Percentiles rank a stretch among this genome's conserved stretches.
phyloP scores from a whole-genome alignment of 108 stramenopile species.

The Discostella stelligeroides region DNA sequence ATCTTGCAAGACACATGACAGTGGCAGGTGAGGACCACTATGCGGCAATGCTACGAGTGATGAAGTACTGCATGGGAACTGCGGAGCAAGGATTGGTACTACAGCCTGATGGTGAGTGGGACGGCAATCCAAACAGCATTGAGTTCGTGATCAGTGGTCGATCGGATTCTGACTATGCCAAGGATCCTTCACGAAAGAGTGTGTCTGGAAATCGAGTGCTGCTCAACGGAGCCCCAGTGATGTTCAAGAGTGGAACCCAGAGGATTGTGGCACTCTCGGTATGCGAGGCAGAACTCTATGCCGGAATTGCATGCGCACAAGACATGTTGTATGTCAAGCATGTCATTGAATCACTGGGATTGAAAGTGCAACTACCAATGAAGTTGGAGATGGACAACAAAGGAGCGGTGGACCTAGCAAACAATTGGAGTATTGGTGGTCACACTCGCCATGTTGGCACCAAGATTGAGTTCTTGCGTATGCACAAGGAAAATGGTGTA shows the following conservation, averaged over 20 bases:
- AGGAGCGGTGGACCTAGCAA: constrained; percentile 38
- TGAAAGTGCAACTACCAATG: constrained; percentile 8
- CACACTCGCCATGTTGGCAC: constrained; percentile 37
- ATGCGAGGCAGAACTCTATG: too few relatives aligned
- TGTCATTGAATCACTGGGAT: constrained; percentile 16
- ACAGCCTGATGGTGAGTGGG: constrained; percentile 22
- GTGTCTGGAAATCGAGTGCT: constrained; percentile 10
- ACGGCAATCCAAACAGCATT: constrained; percentile 8
- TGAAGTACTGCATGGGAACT: constrained; percentile 10
- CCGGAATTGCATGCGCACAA: constrained; percentile 39
- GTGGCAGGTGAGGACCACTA: not conserved
- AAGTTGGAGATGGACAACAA: constrained; percentile 37
- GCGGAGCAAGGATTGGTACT: constrained; percentile 6
- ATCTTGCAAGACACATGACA: not conserved
- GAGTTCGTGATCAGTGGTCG: too few relatives aligned
- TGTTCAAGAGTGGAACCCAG: constrained; percentile 46
- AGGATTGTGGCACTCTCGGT: constrained; percentile 43
- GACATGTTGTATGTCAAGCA: constrained; percentile 29
- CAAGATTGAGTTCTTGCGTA: constrained; percentile 21
- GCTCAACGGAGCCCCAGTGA: constrained; percentile 12
- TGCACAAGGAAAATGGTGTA: constrained; percentile 36
- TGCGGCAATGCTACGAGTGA: constrained; percentile 4
- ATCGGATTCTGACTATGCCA: too few relatives aligned
- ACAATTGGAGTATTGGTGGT: constrained; percentile 46
- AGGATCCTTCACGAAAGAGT: too few relatives aligned